phyloP scores from a whole-genome alignment of 257 asterid species.

The Solanum gandarillasii region DNA sequence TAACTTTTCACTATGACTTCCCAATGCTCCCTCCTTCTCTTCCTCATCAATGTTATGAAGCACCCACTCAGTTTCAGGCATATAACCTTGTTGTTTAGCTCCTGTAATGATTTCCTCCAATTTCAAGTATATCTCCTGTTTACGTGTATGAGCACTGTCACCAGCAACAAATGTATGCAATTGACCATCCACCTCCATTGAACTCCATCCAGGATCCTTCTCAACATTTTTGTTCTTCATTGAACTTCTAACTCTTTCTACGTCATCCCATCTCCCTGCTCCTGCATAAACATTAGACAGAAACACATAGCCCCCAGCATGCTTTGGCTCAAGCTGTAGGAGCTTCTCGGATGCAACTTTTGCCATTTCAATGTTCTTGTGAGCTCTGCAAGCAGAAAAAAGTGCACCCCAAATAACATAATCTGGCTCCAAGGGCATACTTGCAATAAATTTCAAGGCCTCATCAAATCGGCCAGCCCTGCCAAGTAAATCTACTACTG shows the following conservation, averaged over 20 bases:
- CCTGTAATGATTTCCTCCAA: conserved; percentile 11
- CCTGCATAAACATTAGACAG: conserved; percentile 28
- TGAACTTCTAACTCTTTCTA: conserved; percentile 24
- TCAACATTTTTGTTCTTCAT: conserved; percentile 23
- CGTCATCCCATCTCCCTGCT: conserved; percentile 30
- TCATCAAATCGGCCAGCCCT: conserved; percentile 29
- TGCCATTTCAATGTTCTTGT: conserved; percentile 30
- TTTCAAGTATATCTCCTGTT: conserved; percentile 18
- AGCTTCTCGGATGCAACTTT: conserved; percentile 20
- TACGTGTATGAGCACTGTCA: conserved; percentile 17
- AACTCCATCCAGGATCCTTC: conserved; percentile 42
- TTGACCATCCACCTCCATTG: conserved; percentile 21
- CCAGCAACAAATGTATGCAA: conserved; percentile 31
- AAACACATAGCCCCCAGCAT: conserved; percentile 30
- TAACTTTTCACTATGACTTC: conserved; percentile 30
- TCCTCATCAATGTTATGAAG: conserved; percentile 37
- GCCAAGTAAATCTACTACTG: conserved; percentile 25
- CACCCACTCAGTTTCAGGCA: conserved; percentile 30
- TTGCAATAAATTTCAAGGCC: conserved; percentile 22
- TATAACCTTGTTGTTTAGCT: conserved; percentile 24
- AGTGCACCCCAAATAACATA: conserved; percentile 32
- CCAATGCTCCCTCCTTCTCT: conserved; percentile 32
- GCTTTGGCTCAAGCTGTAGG: conserved; percentile 26
- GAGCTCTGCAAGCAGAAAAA: conserved; percentile 35
- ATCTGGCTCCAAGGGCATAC: conserved; percentile 26